A percentile compares a stretch with the other conserved stretches of the same genome.
Evolutionary conservation across 345 rosid species (phyloP).

Genomic region (Tarenaya hassleriana): DNA sequence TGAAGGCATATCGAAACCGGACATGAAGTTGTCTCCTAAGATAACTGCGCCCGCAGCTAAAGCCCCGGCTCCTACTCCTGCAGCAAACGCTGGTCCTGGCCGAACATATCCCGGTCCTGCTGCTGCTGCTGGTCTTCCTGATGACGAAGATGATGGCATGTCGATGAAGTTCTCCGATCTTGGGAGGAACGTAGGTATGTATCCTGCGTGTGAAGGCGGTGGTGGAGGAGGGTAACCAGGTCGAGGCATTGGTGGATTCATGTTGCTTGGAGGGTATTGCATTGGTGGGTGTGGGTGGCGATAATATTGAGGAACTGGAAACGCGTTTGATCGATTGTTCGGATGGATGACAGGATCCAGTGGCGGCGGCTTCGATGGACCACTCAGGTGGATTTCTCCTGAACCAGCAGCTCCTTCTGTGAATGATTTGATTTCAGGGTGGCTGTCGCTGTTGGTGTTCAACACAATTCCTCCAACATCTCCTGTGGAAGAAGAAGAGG

Average conservation of each 20-base stretch:
- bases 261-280: conserved; percentile 28
- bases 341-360: too few relatives aligned
- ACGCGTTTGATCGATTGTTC: neutral
- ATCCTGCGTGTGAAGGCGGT: conserved; percentile 47
- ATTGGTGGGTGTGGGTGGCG: conserved; percentile 23
- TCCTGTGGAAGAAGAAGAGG: conserved; percentile 32
- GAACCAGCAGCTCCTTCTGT: too few relatives aligned
- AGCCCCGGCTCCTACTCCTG: conserved; percentile 69
- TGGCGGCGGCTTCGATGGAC: too few relatives aligned
- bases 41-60: conserved; percentile 62
- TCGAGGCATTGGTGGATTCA: conserved; percentile 29
- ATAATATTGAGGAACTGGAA: conserved; percentile 15
- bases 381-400: too few relatives aligned
- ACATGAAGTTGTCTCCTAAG: too few relatives aligned
- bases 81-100: too few relatives aligned
- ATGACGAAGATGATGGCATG: conserved; percentile 35
- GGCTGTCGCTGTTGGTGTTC: conserved; percentile 16
- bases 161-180: conserved; percentile 34
- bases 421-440: too few relatives aligned
- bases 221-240: conserved; percentile 48
- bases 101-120: conserved; percentile 28
- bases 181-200: conserved; percentile 42
- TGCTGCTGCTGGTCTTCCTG: conserved; percentile 23
- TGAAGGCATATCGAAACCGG: conserved; percentile 44
- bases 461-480: conserved; percentile 45